phyloP scores from a whole-genome alignment of 2,329 filamentous ascomycete genomes.

The Alternaria viburni region DNA sequence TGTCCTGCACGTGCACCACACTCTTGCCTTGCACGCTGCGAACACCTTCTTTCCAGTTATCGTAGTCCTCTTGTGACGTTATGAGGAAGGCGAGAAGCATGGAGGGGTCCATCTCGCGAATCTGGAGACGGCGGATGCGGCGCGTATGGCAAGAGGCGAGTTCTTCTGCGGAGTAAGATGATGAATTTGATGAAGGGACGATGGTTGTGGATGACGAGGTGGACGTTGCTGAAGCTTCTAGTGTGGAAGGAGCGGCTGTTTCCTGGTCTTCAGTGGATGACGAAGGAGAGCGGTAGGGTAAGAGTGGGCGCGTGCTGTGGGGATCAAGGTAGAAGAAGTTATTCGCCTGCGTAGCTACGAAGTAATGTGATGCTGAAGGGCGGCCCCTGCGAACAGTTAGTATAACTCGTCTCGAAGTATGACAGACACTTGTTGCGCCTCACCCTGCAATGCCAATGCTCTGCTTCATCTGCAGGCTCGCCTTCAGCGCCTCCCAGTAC shows the following conservation, averaged over 20 bases:
- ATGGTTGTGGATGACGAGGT: slow-evolving; percentile 32
- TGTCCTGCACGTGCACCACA: slow-evolving; percentile 82
- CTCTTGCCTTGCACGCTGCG: slow-evolving; percentile 74
- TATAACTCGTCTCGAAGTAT: background rate
- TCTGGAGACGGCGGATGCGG: slow-evolving; percentile 78
- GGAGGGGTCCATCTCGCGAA: slow-evolving; percentile 95
- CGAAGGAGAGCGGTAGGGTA: slow-evolving; percentile 62
- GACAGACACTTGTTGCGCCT: slow-evolving; percentile 29
- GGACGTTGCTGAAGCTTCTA: slow-evolving; percentile 17
- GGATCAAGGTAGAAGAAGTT: slow-evolving; percentile 95
- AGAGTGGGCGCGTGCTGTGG: slow-evolving; percentile 78
- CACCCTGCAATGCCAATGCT: slow-evolving; percentile 97
- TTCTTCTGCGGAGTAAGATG: slow-evolving; percentile 72
- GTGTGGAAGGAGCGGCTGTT: background rate
- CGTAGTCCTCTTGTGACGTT: slow-evolving; percentile 80
- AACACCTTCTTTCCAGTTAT: slow-evolving; percentile 78
- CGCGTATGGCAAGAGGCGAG: slow-evolving; percentile 86
- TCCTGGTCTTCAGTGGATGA: background rate
- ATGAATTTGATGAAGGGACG: slow-evolving; percentile 20
- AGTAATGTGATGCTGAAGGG: slow-evolving; percentile 86
- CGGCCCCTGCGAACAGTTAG: slow-evolving; percentile 68
- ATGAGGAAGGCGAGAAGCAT: slow-evolving; percentile 97
- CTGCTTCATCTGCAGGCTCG: slow-evolving; percentile 83
- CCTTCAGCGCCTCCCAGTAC: slow-evolving; percentile 92
- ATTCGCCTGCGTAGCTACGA: slow-evolving; percentile 74